These are phyloP conservation scores for Teratosphaeriaceae sp. DNA, from an alignment of 2,329 filamentous ascomycete genomes.

Conservation along the genomic window DNA sequence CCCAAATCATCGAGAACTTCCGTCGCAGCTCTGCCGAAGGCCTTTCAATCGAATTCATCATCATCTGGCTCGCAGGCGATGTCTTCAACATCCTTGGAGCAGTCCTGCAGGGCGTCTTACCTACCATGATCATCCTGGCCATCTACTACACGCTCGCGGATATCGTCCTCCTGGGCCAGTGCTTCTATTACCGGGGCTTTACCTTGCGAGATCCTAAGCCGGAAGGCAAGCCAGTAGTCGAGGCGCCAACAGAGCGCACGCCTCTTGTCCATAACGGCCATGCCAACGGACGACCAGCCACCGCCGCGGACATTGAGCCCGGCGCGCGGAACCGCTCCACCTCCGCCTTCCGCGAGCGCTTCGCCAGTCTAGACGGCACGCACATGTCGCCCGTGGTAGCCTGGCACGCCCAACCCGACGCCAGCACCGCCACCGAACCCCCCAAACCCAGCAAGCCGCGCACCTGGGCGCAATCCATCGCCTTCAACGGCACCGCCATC, in stretches of 20 bases:
- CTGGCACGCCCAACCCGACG: constrained; percentile 51
- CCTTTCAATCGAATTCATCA: constrained; percentile 82
- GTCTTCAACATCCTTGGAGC: constrained; percentile 96
- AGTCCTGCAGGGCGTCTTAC: constrained; percentile 80
- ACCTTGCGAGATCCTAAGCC: constrained; percentile 66
- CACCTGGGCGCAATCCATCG: constrained; percentile 42
- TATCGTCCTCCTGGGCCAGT: constrained; percentile 78
- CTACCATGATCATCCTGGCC: constrained; percentile 65
- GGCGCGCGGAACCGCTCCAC: constrained; percentile 19
- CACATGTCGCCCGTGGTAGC: constrained; percentile 80
- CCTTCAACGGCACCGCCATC: constrained; percentile 71
- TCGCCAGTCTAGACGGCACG: constrained; percentile 54
- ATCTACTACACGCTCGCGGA: constrained; percentile 70
- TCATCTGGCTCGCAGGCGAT: constrained; percentile 88
- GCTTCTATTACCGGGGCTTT: constrained; percentile 93
- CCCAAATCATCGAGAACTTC: constrained; percentile 95
- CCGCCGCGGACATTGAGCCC: constrained; percentile 22
- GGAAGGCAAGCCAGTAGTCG: constrained; percentile 15
- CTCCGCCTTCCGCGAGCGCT: constrained; percentile 40
- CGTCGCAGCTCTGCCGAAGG: constrained; percentile 77
- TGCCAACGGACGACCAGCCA: constrained; percentile 20
- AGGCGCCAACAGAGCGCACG: constrained; percentile 26
- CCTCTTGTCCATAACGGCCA: constrained; percentile 29
- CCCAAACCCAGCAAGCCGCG: constrained; percentile 35
- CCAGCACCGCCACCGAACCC: constrained; percentile 23